Evolutionary conservation across 202 grass and related monocot species (phyloP).

Genomic region (Brachypodium distachyon): DNA sequence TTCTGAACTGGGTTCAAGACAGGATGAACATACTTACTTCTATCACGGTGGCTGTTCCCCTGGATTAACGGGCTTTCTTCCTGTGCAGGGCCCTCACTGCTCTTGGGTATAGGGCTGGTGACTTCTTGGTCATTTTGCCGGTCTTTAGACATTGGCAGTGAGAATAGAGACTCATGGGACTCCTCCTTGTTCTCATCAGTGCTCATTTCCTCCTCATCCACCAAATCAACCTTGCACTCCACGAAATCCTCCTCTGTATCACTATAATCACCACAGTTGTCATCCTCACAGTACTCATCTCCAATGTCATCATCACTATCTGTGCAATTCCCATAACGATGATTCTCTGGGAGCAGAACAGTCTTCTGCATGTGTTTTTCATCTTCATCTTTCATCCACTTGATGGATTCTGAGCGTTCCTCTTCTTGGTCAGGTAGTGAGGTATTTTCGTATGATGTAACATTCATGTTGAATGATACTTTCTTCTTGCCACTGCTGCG

Average conservation of each 20-base stretch:
- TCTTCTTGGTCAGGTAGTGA: slow-evolving; percentile 16
- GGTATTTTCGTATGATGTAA: slow-evolving; percentile 48
- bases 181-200: slow-evolving; percentile 56
- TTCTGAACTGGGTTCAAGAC: slow-evolving; percentile 82
- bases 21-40: slow-evolving; percentile 46
- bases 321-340: slow-evolving; percentile 67
- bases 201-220: slow-evolving; percentile 30
- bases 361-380: background rate
- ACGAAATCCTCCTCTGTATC: slow-evolving; percentile 44
- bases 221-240: slow-evolving; percentile 47
- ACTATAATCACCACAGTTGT: slow-evolving; percentile 36
- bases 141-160: slow-evolving; percentile 51
- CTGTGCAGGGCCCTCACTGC: slow-evolving; percentile 19
- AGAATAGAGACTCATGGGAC: slow-evolving; percentile 77
- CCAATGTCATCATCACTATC: slow-evolving; percentile 38
- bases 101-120: slow-evolving; percentile 50
- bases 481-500: slow-evolving; percentile 56
- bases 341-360: slow-evolving; percentile 46
- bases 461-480: slow-evolving; percentile 76
- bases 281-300: slow-evolving; percentile 33
- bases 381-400: background rate
- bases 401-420: background rate
- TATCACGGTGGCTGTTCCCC: slow-evolving; percentile 41
- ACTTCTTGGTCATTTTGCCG: slow-evolving; percentile 32
- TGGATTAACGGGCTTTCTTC: slow-evolving; percentile 31